Percentiles rank a stretch among this genome's conserved stretches.
Conservation (phyloP, 2,329 filamentous ascomycete genomes). For the Penicillium sp. region DNA sequence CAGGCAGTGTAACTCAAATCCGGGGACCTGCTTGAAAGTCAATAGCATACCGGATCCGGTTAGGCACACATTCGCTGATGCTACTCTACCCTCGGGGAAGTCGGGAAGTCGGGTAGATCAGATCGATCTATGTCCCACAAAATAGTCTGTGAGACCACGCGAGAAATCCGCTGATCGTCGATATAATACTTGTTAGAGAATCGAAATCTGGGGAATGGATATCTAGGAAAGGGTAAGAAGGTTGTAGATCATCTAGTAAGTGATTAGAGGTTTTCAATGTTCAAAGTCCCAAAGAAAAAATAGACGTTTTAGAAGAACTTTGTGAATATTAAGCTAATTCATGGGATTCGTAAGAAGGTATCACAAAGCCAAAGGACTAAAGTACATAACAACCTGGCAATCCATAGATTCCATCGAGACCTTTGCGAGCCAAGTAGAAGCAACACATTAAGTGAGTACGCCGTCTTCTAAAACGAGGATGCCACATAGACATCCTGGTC, state of each 20-base stretch:
- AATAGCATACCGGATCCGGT: not conserved
- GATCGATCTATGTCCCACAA: not conserved
- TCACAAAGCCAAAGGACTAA: not conserved
- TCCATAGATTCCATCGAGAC: constrained; percentile 3
- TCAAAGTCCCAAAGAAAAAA: not conserved
- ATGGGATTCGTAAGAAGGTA: constrained; percentile 10
- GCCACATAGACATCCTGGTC: not conserved
- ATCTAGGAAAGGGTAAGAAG: too few relatives aligned
- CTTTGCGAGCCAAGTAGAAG: not conserved
- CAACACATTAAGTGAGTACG: constrained; percentile 1
- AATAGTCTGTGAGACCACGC: not conserved
- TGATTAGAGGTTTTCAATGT: too few relatives aligned
- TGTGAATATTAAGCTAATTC: constrained; percentile 5
- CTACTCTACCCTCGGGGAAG: not conserved
- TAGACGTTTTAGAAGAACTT: not conserved
- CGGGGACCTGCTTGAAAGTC: not conserved
- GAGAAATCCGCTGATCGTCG: not conserved
- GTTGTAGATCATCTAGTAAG: too few relatives aligned
- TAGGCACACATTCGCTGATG: not conserved
- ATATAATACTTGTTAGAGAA: not conserved
- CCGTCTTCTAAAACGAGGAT: not conserved
- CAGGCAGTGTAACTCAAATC: not conserved
- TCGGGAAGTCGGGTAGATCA: not conserved
- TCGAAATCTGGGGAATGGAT: not conserved
- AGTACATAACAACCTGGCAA: not conserved